These are phyloP conservation scores for Tritrichomonas musculus DNA, from an alignment of 208 protist species.

Conservation along the genomic window DNA sequence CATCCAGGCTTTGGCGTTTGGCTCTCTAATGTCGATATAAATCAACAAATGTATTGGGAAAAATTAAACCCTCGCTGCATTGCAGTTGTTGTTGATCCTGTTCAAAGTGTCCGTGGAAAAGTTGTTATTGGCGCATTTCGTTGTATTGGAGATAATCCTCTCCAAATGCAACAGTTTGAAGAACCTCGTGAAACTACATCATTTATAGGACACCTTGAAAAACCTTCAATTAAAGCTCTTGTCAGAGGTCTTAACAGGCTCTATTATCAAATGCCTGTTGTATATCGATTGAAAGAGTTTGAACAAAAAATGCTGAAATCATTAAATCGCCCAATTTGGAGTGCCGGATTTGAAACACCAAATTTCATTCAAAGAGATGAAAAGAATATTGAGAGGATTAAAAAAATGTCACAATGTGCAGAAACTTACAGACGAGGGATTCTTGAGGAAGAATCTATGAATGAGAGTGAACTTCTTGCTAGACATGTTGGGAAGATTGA, in stretches of 20 bases:
- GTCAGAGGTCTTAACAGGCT: conserved; percentile 91
- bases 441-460: background rate
- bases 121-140: conserved; percentile 99
- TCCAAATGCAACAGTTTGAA: conserved; percentile 58
- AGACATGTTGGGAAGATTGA: conserved; percentile 22
- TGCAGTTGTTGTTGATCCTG: conserved; percentile 99
- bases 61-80: conserved; percentile 89
- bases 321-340: conserved; percentile 59
- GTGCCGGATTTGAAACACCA: background rate
- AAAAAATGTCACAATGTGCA: background rate
- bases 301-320: conserved; percentile 98
- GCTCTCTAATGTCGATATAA: conserved; percentile 98
- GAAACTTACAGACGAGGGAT: background rate
- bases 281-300: conserved; percentile 97
- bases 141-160: conserved; percentile 75
- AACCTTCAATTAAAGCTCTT: conserved; percentile 87
- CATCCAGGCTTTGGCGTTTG: conserved; percentile 99
- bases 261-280: conserved; percentile 99
- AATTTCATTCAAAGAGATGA: background rate
- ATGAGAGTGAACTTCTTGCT: background rate
- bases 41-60: conserved; percentile 77
- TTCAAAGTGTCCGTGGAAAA: conserved; percentile 98
- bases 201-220: conserved; percentile 95
- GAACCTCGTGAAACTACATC: conserved; percentile 97
- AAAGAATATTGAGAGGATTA: background rate